These are phyloP conservation scores for Kockiozyma suomiensis DNA, from an alignment of 805 yeast species.

Conservation along the genomic window DNA sequence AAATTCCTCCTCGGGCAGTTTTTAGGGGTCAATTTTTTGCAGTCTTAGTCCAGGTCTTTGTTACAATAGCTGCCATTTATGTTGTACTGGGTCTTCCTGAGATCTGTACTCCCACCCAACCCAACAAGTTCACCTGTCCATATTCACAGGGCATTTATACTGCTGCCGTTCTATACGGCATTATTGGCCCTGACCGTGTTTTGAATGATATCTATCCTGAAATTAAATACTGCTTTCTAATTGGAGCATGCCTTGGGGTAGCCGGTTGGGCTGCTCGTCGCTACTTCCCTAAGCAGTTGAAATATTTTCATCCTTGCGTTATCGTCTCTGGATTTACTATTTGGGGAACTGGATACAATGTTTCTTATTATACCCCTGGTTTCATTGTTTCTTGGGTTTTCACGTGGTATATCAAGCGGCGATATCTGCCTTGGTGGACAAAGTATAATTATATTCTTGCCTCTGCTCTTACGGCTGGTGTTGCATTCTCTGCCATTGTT, in stretches of 20 bases:
- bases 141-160: slow-evolving; percentile 19
- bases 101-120: slow-evolving; percentile 17
- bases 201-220: slow-evolving; percentile 13
- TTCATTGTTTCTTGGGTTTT: slow-evolving; percentile 51
- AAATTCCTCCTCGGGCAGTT: slow-evolving; percentile 54
- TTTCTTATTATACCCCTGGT: slow-evolving; percentile 16
- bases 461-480: slow-evolving; percentile 67
- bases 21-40: slow-evolving; percentile 58
- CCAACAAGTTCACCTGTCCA: slow-evolving; percentile 15
- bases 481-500: slow-evolving; percentile 61
- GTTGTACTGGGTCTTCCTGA: slow-evolving; percentile 38
- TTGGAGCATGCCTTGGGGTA: slow-evolving; percentile 16
- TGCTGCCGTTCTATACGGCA: slow-evolving; percentile 21
- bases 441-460: slow-evolving; percentile 64
- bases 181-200: slow-evolving; percentile 21
- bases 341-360: slow-evolving; percentile 21
- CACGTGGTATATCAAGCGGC: slow-evolving; percentile 57
- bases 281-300: no score
- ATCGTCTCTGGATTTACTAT: slow-evolving; percentile 3
- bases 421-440: slow-evolving; percentile 70
- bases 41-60: slow-evolving; percentile 55
- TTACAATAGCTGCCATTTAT: slow-evolving; percentile 55
- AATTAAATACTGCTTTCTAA: slow-evolving; percentile 15
- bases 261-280: slow-evolving; percentile 16
- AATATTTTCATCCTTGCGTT: slow-evolving; percentile 5